Evolutionary conservation across 169 alveolate species (phyloP).

Genomic region (Plasmodium falciparum): DNA sequence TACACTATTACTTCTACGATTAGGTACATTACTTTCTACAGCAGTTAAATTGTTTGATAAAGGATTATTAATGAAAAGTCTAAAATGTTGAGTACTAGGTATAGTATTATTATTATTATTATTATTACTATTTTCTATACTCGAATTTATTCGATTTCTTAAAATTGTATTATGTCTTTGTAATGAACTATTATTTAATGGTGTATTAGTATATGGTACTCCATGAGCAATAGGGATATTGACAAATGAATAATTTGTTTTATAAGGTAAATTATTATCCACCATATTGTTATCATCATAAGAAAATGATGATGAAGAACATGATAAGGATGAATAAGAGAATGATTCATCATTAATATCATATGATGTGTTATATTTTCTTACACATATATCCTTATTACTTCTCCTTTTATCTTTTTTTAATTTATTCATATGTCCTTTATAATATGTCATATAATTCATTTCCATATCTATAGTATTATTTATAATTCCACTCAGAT

Average conservation of each 20-base stretch:
- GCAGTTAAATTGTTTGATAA: no score
- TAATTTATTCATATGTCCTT: background rate
- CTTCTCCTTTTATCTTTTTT: background rate
- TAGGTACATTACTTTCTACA: no score
- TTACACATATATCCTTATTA: background rate
- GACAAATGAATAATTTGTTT: slow-evolving; percentile 6
- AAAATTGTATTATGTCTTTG: slow-evolving; percentile 5
- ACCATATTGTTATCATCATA: slow-evolving; percentile 1
- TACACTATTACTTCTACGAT: background rate
- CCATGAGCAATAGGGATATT: slow-evolving; percentile 10
- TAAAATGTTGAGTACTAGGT: slow-evolving; percentile 35
- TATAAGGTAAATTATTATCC: slow-evolving; percentile 2
- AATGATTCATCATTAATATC: slow-evolving; percentile 13
- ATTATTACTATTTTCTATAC: slow-evolving; percentile 1
- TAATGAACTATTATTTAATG: slow-evolving; percentile 5
- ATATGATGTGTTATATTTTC: slow-evolving; percentile 1
- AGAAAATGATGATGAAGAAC: background rate
- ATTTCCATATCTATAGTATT: slow-evolving; percentile 68
- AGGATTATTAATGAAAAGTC: slow-evolving; percentile 29
- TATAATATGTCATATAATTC: background rate
- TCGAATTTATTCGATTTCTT: slow-evolving; percentile 34
- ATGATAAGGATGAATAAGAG: background rate
- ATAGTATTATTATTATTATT: background rate
- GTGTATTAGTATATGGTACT: background rate
- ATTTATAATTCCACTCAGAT: slow-evolving; percentile 62